A percentile compares a stretch with the other conserved stretches of the same genome.
phyloP scores from a whole-genome alignment of 2,329 filamentous ascomycete genomes.

The Clonostachys rosea region DNA sequence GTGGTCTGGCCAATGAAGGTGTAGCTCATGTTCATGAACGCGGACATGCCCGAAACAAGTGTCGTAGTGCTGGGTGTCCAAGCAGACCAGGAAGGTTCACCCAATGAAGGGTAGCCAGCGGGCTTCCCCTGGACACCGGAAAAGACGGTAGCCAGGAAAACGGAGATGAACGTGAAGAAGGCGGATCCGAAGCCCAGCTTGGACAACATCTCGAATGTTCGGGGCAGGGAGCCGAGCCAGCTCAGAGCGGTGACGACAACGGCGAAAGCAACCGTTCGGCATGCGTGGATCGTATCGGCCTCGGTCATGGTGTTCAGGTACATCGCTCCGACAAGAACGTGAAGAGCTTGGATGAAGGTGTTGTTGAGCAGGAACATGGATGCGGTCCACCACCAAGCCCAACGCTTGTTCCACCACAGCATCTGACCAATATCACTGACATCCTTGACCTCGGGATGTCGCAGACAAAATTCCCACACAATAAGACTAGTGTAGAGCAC shows the following conservation, averaged over 20 bases:
- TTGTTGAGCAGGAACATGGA: constrained; percentile 94
- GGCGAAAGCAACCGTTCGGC: constrained; percentile 77
- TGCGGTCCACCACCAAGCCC: constrained; percentile 65
- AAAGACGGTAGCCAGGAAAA: constrained; percentile 79
- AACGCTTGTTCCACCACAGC: constrained; percentile 80
- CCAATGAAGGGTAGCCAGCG: constrained; percentile 54
- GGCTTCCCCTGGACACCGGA: constrained; percentile 72
- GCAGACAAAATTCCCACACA: constrained; percentile 80
- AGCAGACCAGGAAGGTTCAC: constrained; percentile 63
- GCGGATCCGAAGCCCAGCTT: constrained; percentile 77
- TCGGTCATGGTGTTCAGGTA: constrained; percentile 87
- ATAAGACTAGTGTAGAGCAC: constrained; percentile 71
- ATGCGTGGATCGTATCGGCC: constrained; percentile 53
- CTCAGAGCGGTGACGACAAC: constrained; percentile 71
- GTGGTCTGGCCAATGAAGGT: constrained; percentile 97
- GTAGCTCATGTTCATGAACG: constrained; percentile 93
- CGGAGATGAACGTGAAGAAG: constrained; percentile 84
- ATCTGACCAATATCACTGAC: constrained; percentile 95
- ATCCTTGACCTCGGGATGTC: constrained; percentile 86
- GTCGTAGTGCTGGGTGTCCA: constrained; percentile 67
- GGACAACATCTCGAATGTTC: constrained; percentile 78
- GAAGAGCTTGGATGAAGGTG: constrained; percentile 80
- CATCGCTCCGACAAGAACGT: constrained; percentile 79
- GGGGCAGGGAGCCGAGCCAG: constrained; percentile 74
- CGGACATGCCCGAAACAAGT: constrained; percentile 78